phyloP scores from a whole-genome alignment of 768 basidiomycete genomes.

The Phylloporus scabripes region DNA sequence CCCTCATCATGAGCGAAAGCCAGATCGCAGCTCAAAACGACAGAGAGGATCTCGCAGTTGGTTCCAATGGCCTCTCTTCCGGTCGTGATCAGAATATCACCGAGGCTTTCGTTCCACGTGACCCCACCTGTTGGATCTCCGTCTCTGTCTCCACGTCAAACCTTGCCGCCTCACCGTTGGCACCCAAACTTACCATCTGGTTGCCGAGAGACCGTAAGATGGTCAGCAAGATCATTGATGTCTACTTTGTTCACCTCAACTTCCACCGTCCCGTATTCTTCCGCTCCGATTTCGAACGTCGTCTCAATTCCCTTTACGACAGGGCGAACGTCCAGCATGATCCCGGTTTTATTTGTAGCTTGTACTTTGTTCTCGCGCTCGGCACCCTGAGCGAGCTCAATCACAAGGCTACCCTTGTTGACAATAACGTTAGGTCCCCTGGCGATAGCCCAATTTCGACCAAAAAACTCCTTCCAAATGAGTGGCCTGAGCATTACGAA shows the following conservation, averaged over 20 bases:
- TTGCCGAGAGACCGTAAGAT: slow-evolving; percentile 72
- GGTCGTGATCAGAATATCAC: slow-evolving; percentile 59
- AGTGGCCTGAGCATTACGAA: slow-evolving; percentile 79
- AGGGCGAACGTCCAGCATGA: slow-evolving; percentile 50
- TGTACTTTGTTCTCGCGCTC: slow-evolving; percentile 73
- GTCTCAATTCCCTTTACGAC: slow-evolving; percentile 62
- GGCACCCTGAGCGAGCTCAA: slow-evolving; percentile 82
- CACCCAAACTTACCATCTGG: slow-evolving; percentile 45
- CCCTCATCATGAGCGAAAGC: slow-evolving; percentile 61
- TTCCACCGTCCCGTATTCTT: slow-evolving; percentile 73
- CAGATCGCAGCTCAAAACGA: slow-evolving; percentile 49
- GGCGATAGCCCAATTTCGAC: slow-evolving; percentile 35
- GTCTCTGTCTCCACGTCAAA: slow-evolving; percentile 49
- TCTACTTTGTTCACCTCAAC: slow-evolving; percentile 76
- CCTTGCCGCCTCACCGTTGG: slow-evolving; percentile 16
- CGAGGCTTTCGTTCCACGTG: slow-evolving; percentile 53
- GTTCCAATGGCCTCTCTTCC: slow-evolving; percentile 62
- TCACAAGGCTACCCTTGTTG: slow-evolving; percentile 53
- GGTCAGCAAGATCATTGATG: slow-evolving; percentile 55
- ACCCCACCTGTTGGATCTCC: slow-evolving; percentile 56
- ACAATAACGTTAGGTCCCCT: slow-evolving; percentile 38
- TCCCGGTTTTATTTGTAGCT: slow-evolving; percentile 72
- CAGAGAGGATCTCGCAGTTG: slow-evolving; percentile 74
- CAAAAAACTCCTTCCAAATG: slow-evolving; percentile 51
- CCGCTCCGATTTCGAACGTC: slow-evolving; percentile 61